Conservation (phyloP, 2,329 filamentous ascomycete genomes). For the Penicillium palitans region DNA sequence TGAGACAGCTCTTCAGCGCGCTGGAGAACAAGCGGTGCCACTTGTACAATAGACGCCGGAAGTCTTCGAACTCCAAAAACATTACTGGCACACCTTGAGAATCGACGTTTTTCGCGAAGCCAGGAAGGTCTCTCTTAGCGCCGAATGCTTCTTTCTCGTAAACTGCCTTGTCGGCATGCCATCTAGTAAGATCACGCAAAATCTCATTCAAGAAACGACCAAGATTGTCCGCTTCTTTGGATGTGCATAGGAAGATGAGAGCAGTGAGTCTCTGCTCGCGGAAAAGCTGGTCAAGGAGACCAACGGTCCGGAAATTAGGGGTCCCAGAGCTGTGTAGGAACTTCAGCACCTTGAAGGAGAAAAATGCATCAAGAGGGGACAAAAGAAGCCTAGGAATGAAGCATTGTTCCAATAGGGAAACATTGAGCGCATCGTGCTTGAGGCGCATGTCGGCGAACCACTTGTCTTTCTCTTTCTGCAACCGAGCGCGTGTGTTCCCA, state of each 20-base stretch:
- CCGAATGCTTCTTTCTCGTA: slow-evolving; percentile 85
- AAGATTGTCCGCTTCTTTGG: slow-evolving; percentile 89
- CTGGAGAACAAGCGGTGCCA: slow-evolving; percentile 84
- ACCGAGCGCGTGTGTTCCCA: slow-evolving; percentile 64
- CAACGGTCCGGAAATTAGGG: slow-evolving; percentile 82
- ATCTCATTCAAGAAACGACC: slow-evolving; percentile 85
- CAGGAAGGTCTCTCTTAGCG: slow-evolving; percentile 63
- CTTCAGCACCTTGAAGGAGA: slow-evolving; percentile 80
- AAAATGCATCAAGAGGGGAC: slow-evolving; percentile 85
- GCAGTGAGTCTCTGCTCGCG: slow-evolving; percentile 75
- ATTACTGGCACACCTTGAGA: slow-evolving; percentile 67
- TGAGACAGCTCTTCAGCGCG: slow-evolving; percentile 79
- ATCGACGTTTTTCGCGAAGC: slow-evolving; percentile 75
- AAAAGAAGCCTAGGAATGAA: slow-evolving; percentile 84
- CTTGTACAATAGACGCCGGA: slow-evolving; percentile 78
- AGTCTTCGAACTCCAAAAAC: slow-evolving; percentile 81
- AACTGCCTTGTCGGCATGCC: slow-evolving; percentile 74
- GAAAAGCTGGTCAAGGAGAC: slow-evolving; percentile 81
- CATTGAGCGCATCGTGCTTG: slow-evolving; percentile 67
- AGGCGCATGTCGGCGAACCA: slow-evolving; percentile 72
- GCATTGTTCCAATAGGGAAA: slow-evolving; percentile 82
- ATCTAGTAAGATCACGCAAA: slow-evolving; percentile 74
- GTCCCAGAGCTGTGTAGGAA: slow-evolving; percentile 82
- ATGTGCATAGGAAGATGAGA: slow-evolving; percentile 85
- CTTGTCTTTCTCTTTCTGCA: slow-evolving; percentile 71